These are phyloP conservation scores for Coemansia sp. DNA, from an alignment of 192 early-diverging fungal genomes.

Conservation along the genomic window DNA sequence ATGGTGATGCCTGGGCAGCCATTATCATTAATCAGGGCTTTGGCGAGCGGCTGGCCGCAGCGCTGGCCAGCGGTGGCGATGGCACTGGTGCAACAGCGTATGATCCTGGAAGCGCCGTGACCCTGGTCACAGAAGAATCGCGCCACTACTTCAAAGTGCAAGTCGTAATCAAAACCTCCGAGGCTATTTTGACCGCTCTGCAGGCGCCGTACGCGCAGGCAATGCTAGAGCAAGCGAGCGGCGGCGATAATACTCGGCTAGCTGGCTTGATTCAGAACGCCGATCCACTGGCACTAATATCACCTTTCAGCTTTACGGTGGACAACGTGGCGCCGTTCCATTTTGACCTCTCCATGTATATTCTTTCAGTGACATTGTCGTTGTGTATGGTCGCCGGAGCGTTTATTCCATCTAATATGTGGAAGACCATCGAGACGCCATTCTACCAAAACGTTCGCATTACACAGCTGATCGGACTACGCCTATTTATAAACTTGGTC, in stretches of 20 bases:
- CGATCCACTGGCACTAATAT: constrained; percentile 38
- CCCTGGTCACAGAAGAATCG: constrained; percentile 45
- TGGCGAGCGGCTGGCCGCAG: constrained; percentile 29
- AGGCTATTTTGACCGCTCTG: constrained; percentile 25
- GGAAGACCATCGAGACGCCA: constrained; percentile 56
- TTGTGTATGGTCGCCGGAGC: constrained; percentile 49
- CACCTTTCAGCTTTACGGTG: constrained; percentile 40
- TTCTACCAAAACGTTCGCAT: constrained; percentile 47
- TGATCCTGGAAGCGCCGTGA: constrained; percentile 28
- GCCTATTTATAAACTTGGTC: constrained; percentile 31
- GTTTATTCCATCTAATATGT: constrained; percentile 59
- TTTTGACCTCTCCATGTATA: constrained; percentile 53
- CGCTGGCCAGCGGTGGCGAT: constrained; percentile 21
- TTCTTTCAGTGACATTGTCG: constrained; percentile 50
- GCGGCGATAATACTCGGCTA: constrained; percentile 9
- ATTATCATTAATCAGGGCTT: constrained; percentile 50
- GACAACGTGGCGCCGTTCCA: constrained; percentile 55
- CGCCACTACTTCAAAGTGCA: constrained; percentile 50
- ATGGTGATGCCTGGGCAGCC: constrained; percentile 45
- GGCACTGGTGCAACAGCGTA: constrained; percentile 18
- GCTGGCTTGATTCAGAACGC: constrained; percentile 21
- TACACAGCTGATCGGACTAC: constrained; percentile 33
- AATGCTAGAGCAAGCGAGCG: constrained; percentile 20
- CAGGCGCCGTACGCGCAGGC: constrained; percentile 32
- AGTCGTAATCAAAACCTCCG: constrained; percentile 9